Base-by-base conservation (phyloP, 805 yeast genomes). In the Scheffersomyces ergatensis region DNA sequence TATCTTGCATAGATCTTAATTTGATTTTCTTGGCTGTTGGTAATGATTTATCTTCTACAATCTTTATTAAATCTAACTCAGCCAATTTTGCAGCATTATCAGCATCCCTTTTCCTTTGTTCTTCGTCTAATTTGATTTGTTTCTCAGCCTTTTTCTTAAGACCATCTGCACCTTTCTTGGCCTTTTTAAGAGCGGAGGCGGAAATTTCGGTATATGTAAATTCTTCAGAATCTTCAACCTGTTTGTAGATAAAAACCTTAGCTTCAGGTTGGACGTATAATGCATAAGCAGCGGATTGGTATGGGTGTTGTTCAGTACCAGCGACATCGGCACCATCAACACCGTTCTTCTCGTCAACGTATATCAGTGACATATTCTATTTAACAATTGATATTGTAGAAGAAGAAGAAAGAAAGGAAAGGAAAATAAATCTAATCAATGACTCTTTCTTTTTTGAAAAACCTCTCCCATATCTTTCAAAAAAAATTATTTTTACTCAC, bases 161-260 rank as follows among this genome's bases (percentile, higher is more conserved):
- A 4, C 95, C 92, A 25, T 90, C 97, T 42, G 85, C 93, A 45
- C 96, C 97, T 65, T 93, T 93, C 66, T 87, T 88, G 54, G 98
- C 97, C 70, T 92, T 93, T 72, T 93, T 93, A 60, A 92, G 70
- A 5, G 96, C 97, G 39, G 95, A 82, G 4, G 96, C 89, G 14
- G 89, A 74, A 58, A 95, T 90, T 55, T 85, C 92, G 51, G 70
- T 77, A 60, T 77, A 92, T 23, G 66, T 81, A 31, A 75, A 78
- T 48, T 68, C 72, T 30, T 62, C 65, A 6, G 58, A 43, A 37
- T 77, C 85, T 46, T 78, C 88, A 30, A 68, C 69, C 51, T 76
- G 76, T 54, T 82, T 83, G 66, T 72, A 80, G 30, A 84, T 77
- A 33, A 76, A 68, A 29, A 85, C 58, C 54, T 78, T 79, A 44